Conservation (phyloP, 1,284 basidiomycete genomes). For the Cryptococcus sp. region DNA sequence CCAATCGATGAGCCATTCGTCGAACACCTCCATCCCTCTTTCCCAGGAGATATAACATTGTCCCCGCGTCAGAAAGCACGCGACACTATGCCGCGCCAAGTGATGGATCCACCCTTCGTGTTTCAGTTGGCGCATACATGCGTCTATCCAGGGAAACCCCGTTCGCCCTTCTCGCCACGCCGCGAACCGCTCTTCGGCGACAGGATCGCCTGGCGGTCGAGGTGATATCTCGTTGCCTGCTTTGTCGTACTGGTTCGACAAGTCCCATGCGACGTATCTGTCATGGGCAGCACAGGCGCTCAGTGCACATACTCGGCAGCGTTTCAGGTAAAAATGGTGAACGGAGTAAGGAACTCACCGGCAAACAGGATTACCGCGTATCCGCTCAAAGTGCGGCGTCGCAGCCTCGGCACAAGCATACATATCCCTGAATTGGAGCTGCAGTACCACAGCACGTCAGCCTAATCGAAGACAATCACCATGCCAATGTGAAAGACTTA, state of each 20-base stretch:
- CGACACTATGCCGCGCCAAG: conserved; percentile 59
- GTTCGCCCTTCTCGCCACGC: conserved; percentile 56
- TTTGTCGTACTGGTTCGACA: conserved; percentile 55
- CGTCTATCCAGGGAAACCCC: conserved; percentile 58
- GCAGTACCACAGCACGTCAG: conserved; percentile 3
- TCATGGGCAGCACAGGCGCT: background rate
- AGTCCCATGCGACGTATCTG: conserved; percentile 54
- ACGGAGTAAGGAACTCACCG: conserved; percentile 32
- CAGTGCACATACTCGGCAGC: background rate
- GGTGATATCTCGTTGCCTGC: conserved; percentile 50
- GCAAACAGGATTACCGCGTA: conserved; percentile 54
- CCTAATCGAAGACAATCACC: background rate
- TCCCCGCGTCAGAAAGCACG: conserved; percentile 60
- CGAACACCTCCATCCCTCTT: conserved; percentile 60
- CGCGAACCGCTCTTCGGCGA: conserved; percentile 51
- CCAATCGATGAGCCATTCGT: conserved; percentile 30
- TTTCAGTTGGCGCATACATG: conserved; percentile 57
- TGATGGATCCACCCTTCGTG: conserved; percentile 59
- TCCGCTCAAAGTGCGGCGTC: conserved; percentile 51
- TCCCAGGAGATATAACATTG: conserved; percentile 63
- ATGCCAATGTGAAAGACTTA: background rate
- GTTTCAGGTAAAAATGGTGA: background rate
- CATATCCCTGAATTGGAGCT: conserved; percentile 56
- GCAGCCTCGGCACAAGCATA: conserved; percentile 55
- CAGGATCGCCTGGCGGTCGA: conserved; percentile 49